phyloP scores from a whole-genome alignment of 306 rosid genomes.

The Begonia fuchsioides region DNA sequence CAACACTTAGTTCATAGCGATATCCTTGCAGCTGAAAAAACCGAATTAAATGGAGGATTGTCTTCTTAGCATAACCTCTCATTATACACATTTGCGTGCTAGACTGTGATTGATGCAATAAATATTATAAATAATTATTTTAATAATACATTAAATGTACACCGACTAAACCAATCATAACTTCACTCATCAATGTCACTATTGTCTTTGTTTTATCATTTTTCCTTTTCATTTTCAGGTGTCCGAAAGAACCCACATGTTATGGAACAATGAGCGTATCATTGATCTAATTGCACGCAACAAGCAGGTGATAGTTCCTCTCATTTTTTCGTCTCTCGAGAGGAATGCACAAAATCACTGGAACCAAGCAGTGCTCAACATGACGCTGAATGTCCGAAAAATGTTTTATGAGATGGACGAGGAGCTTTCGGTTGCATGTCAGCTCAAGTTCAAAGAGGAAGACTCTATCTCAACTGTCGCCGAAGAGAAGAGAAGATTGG shows the following conservation, averaged over 20 bases:
- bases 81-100: too few relatives aligned
- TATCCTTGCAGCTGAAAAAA: too few relatives aligned
- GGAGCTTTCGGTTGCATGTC: constrained; percentile 62
- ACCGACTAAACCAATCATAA: too few relatives aligned
- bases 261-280: constrained; percentile 90
- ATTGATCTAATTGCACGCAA: constrained; percentile 62
- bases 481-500: constrained; percentile 63
- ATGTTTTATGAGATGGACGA: constrained; percentile 77
- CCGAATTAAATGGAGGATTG: too few relatives aligned
- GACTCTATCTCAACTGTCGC: constrained; percentile 23
- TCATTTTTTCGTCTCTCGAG: constrained; percentile 75
- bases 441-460: constrained; percentile 68
- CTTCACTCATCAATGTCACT: too few relatives aligned
- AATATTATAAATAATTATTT: too few relatives aligned
- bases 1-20: too few relatives aligned
- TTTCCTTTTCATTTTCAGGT: constrained; percentile 29
- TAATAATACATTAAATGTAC: too few relatives aligned
- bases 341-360: constrained; percentile 70
- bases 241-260: constrained; percentile 87
- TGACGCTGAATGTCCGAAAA: constrained; percentile 67
- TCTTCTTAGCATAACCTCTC: too few relatives aligned
- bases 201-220: too few relatives aligned
- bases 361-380: constrained; percentile 91
- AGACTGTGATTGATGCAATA: too few relatives aligned
- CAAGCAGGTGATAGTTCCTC: constrained; percentile 71